Conservation (phyloP, 306 rosid species). For the peach (Prunus persica) region DNA sequence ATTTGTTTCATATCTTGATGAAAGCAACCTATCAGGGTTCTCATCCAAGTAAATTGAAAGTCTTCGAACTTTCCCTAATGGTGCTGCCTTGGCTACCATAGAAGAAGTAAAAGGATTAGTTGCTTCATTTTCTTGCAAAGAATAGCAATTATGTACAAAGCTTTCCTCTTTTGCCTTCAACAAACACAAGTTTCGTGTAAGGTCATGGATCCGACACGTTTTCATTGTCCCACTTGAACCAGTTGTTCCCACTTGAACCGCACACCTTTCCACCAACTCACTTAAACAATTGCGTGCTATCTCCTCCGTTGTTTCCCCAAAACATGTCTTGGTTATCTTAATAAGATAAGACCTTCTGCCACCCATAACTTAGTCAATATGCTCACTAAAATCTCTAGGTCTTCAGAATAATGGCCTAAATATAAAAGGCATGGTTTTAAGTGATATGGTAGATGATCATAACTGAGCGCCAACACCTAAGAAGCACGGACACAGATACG, state of each 20-base stretch:
- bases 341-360: conserved; percentile 40
- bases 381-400: no score
- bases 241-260: conserved; percentile 44
- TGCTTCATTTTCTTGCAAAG: neutral
- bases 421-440: conserved; percentile 51
- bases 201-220: no score
- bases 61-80: conserved; percentile 30
- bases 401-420: no score
- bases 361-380: conserved; percentile 26
- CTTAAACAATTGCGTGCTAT: conserved; percentile 32
- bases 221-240: no score
- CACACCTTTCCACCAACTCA: conserved; percentile 43
- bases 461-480: conserved; percentile 34
- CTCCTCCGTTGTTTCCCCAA: conserved; percentile 27
- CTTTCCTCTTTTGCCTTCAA: conserved; percentile 35
- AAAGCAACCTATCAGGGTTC: neutral
- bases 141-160: conserved; percentile 21
- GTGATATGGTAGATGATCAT: conserved; percentile 35
- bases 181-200: neutral
- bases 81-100: neutral
- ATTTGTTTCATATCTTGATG: neutral
- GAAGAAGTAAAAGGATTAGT: neutral
- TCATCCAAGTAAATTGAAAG: conserved; percentile 35
- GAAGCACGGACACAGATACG: no score
- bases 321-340: neutral